These are phyloP conservation scores for Aspergillus vadensis DNA, from an alignment of 2,329 filamentous ascomycete genomes.

Conservation along the genomic window DNA sequence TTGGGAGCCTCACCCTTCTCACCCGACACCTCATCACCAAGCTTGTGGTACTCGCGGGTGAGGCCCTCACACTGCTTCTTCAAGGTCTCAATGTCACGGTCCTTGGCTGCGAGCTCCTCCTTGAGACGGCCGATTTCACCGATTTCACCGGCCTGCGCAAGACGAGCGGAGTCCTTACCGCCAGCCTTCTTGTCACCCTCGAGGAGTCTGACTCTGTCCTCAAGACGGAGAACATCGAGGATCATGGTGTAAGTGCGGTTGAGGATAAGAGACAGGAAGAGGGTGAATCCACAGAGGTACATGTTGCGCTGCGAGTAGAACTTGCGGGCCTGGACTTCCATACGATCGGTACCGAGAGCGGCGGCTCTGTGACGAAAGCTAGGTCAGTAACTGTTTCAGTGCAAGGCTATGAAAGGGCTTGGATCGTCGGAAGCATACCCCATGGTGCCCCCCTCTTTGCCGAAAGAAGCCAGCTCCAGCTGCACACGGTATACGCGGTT, in stretches of 20 bases:
- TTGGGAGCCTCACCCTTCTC: conserved; percentile 51
- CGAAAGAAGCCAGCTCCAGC: conserved; percentile 74
- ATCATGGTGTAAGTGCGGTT: conserved; percentile 99
- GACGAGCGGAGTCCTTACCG: conserved; percentile 70
- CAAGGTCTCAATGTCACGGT: conserved; percentile 79
- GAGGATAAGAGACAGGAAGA: conserved; percentile 94
- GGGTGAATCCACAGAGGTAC: conserved; percentile 99
- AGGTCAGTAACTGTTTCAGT: not conserved
- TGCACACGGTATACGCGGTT: conserved; percentile 96
- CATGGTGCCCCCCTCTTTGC: conserved; percentile 59
- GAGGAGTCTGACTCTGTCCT: conserved; percentile 84
- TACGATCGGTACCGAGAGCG: conserved; percentile 86
- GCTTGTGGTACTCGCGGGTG: conserved; percentile 78
- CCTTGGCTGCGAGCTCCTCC: conserved; percentile 70
- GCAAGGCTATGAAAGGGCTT: not conserved
- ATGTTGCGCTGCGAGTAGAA: conserved; percentile 99
- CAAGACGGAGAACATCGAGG: conserved; percentile 83
- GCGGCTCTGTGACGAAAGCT: conserved; percentile 54
- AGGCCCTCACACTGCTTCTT: conserved; percentile 91
- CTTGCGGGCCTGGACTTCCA: conserved; percentile 98
- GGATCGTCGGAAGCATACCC: conserved; percentile 47
- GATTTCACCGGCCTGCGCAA: conserved; percentile 70
- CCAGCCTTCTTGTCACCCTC: conserved; percentile 66
- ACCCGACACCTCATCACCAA: conserved; percentile 78
- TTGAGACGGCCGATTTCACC: conserved; percentile 76